These are phyloP conservation scores for Fusarium palustre DNA, from an alignment of 2,329 filamentous ascomycete species.

Conservation along the genomic window DNA sequence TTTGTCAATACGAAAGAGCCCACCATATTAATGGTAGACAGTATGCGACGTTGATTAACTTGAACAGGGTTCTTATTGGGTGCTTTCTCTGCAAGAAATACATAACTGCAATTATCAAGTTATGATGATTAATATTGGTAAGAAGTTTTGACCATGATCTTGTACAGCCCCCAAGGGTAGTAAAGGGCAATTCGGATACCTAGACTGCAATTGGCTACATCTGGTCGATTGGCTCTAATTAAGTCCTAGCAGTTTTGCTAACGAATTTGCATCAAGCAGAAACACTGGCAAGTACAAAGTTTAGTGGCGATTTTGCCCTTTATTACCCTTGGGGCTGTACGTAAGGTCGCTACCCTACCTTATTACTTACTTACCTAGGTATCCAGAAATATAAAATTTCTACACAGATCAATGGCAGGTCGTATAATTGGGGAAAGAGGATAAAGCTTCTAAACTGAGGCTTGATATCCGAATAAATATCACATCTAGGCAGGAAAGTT, in stretches of 20 bases:
- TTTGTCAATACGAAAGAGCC: not conserved
- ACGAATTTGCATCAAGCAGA: too few species aligned
- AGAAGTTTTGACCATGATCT: not conserved
- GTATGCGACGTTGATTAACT: not conserved
- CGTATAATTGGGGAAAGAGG: not conserved
- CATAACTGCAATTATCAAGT: not conserved
- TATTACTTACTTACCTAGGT: not conserved
- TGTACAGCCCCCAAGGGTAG: too few species aligned
- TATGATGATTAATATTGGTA: not conserved
- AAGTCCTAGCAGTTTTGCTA: too few species aligned
- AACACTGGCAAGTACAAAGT: too few species aligned
- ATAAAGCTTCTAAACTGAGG: not conserved
- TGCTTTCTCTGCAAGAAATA: not conserved
- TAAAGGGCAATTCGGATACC: too few species aligned
- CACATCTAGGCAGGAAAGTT: constrained; percentile 2
- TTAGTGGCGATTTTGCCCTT: too few species aligned
- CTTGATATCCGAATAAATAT: not conserved
- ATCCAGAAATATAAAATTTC: not conserved
- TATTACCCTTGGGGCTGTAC: too few species aligned
- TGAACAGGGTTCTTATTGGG: not conserved
- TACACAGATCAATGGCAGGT: not conserved
- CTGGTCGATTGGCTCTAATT: too few species aligned
- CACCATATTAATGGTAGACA: not conserved
- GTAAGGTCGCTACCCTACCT: too few species aligned
- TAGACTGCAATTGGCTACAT: too few species aligned